Base-by-base conservation (phyloP, 108 stramenopile genomes). In the Skeletonema costatum region DNA sequence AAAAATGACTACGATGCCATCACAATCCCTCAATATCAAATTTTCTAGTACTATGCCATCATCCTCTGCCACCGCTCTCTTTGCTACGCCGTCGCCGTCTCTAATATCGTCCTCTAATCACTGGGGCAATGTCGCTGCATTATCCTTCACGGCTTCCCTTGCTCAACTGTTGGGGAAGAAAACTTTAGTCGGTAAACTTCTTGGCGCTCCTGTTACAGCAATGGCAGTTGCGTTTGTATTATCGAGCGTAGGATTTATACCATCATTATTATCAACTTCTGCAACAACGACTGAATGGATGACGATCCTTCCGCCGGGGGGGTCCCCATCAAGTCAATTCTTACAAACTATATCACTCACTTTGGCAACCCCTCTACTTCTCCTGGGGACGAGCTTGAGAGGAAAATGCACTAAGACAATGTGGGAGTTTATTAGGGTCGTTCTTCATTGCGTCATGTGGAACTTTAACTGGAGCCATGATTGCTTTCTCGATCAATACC, bases 131-230 rank as follows among this genome's bases (percentile, higher is more conserved):
- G 60, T 84, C 59, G 86, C 88, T n/a, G 74, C 41, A 1, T 70
- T 94, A 16, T 62, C 80, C 4, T 77, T 80, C 41, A 75, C 76
- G 0, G 87, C 89, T 5, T 73, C 87, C 2, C 10, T 82, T 0
- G 81, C 91, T 25, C 93, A 92, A 70, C 58, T 77, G 0, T 67
- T 92, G 2, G 93, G 91, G 2, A 82, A 65, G 32, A 81, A 69
- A 12, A 92, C 93, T 1, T 10, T 42, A 6, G 42, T 92, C 21
- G 93, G 93, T 11, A 67, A 69, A 66, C 67, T 92, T 31, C 75
- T 94, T 41, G 93, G 93, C 19, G 84, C 93, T 31, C 93, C 93
- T 12, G 91, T 94, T 0, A 86, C 90, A 19, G 83, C 93, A 74
- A 94, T 94, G 91, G 93, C 93, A 1, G 19, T 91, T 0, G 78